phyloP scores from a whole-genome alignment of 257 asterid species.

The Marsdenia floribunda region DNA sequence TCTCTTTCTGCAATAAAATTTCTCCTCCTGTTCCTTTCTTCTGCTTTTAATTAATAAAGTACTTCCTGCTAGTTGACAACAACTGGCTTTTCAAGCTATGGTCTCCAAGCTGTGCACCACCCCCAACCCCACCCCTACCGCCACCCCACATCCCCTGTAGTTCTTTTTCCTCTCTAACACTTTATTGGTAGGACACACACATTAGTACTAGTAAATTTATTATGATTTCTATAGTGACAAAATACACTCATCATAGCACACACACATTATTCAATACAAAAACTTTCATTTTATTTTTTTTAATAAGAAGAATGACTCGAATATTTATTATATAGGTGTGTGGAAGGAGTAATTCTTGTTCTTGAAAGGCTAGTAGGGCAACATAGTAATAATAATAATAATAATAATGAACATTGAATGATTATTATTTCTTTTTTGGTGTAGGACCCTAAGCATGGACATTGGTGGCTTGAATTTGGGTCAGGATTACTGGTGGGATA shows the following conservation, averaged over 20 bases:
- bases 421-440: not conserved
- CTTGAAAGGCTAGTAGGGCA: too few relatives aligned
- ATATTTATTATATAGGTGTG: too few relatives aligned
- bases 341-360: too few relatives aligned
- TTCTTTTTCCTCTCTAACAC: not conserved
- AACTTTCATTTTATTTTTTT: too few relatives aligned
- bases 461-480: conserved; percentile 95
- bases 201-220: not conserved
- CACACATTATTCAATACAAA: too few relatives aligned
- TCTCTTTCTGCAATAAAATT: conserved; percentile 14
- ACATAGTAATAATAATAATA: too few relatives aligned
- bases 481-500: conserved; percentile 75
- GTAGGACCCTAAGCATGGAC: conserved; percentile 96
- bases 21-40: too few relatives aligned
- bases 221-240: not conserved
- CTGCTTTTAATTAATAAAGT: conserved; percentile 13
- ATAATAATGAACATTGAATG: not conserved
- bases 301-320: too few relatives aligned
- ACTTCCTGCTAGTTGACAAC: conserved; percentile 27
- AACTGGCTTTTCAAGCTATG: conserved; percentile 21
- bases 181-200: not conserved
- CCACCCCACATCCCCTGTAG: not conserved
- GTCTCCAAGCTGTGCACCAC: conserved; percentile 3
- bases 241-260: not conserved
- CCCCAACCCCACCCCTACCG: not conserved